These are phyloP conservation scores for Camellia oleifera DNA, from an alignment of 179 eudicot species.

Conservation along the genomic window DNA sequence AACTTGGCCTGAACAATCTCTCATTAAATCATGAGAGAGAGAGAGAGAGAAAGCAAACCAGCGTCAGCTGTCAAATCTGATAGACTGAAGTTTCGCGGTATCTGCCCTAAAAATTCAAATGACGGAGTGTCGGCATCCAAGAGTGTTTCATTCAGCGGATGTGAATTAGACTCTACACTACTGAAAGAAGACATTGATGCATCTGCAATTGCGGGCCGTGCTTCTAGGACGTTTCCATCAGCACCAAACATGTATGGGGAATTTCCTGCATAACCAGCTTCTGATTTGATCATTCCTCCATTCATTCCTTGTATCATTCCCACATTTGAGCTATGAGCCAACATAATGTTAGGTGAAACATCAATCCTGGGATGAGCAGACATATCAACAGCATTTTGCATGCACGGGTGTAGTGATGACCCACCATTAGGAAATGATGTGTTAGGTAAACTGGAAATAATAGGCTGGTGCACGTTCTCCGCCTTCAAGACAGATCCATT, in stretches of 20 bases:
- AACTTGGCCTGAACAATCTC: too few species aligned
- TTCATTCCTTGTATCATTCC: conserved; percentile 62
- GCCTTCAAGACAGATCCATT: conserved; percentile 44
- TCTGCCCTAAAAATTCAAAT: conserved; percentile 54
- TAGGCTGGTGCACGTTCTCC: conserved; percentile 49
- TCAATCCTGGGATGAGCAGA: conserved; percentile 49
- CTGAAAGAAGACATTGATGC: conserved; percentile 56
- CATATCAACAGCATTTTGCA: conserved; percentile 50
- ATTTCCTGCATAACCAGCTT: conserved; percentile 48
- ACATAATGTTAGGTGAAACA: conserved; percentile 42
- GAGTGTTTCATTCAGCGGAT: conserved; percentile 43
- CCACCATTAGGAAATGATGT: conserved; percentile 52
- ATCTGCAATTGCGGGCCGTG: conserved; percentile 47
- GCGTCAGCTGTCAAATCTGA: conserved; percentile 63
- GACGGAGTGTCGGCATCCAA: conserved; percentile 47
- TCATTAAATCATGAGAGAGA: not conserved
- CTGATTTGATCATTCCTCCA: conserved; percentile 65
- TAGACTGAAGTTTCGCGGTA: conserved; percentile 64
- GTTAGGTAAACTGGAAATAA: conserved; percentile 40
- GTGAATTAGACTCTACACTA: conserved; percentile 52
- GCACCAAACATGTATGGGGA: conserved; percentile 45
- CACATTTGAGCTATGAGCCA: conserved; percentile 57
- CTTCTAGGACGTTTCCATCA: conserved; percentile 49
- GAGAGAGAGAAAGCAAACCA: conserved; percentile 24
- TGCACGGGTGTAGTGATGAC: conserved; percentile 33